phyloP scores from a whole-genome alignment of 768 basidiomycete species.

The Ramaria sp. region DNA sequence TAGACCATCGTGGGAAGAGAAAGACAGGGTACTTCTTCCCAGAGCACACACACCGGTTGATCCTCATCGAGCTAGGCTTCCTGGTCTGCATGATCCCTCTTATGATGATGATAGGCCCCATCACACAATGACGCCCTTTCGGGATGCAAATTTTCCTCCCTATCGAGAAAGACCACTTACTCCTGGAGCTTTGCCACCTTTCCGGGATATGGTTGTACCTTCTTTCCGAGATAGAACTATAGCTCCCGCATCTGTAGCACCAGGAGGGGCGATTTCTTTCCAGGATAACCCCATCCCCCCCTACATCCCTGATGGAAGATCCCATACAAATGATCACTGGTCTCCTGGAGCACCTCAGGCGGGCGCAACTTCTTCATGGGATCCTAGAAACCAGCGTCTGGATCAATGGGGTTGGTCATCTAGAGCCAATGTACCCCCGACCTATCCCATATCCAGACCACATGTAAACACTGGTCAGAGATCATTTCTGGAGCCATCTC shows the following conservation, averaged over 20 bases:
- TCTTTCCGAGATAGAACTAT: not conserved
- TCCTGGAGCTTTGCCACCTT: not conserved
- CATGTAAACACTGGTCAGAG: not conserved
- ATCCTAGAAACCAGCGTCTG: not conserved
- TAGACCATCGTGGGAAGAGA: not conserved
- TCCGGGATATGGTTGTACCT: not conserved
- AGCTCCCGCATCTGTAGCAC: not conserved
- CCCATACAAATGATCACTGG: slow-evolving; percentile 2
- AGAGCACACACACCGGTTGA: not conserved
- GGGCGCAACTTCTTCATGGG: not conserved
- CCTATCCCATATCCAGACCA: not conserved
- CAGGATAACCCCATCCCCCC: not conserved
- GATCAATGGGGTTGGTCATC: not conserved
- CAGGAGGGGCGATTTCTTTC: not conserved
- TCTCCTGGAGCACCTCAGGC: not conserved
- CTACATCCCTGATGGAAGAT: not conserved
- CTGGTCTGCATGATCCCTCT: not conserved
- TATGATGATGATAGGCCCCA: not conserved
- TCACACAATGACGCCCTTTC: not conserved
- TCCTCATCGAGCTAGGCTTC: not conserved
- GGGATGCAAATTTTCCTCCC: not conserved
- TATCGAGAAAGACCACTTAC: not conserved
- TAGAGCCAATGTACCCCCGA: not conserved
- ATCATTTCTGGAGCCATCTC: slow-evolving; percentile 4
- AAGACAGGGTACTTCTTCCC: not conserved